These are phyloP conservation scores for Asterophora parasitica DNA, from an alignment of 768 basidiomycete species.

Conservation along the genomic window DNA sequence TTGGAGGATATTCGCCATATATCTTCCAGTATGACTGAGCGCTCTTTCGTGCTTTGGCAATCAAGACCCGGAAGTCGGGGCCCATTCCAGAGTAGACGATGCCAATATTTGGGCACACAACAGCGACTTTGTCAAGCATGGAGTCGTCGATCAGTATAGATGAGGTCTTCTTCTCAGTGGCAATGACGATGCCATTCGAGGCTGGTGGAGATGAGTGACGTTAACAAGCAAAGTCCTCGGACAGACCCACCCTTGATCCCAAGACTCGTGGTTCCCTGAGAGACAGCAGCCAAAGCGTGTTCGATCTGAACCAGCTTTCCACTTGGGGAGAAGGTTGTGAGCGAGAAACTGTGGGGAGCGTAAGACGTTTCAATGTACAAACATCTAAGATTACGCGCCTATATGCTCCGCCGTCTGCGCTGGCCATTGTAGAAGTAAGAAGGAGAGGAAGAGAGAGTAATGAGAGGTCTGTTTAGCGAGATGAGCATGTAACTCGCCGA, in stretches of 20 bases:
- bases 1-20: conserved; percentile 97
- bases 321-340: conserved; percentile 98
- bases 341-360: conserved; percentile 71
- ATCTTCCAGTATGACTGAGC: conserved; percentile 99
- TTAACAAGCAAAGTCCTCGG: conserved; percentile 12
- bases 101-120: conserved; percentile 98
- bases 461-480: no score
- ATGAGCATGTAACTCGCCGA: no score
- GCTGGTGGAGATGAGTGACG: conserved; percentile 42
- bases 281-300: conserved; percentile 95
- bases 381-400: conserved; percentile 37
- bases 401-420: conserved; percentile 78
- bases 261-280: conserved; percentile 92
- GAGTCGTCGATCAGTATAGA: conserved; percentile 98
- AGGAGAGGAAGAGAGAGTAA: not conserved
- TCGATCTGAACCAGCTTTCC: conserved; percentile 99
- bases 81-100: conserved; percentile 99
- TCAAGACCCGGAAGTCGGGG: conserved; percentile 93
- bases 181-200: conserved; percentile 98
- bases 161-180: conserved; percentile 98
- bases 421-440: conserved; percentile 53
- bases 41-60: conserved; percentile 92
- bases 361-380: conserved; percentile 11
- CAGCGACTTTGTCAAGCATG: conserved; percentile 94
- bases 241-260: conserved; percentile 89